phyloP scores from a whole-genome alignment of 345 rosid species.

The Gossypium australe region DNA sequence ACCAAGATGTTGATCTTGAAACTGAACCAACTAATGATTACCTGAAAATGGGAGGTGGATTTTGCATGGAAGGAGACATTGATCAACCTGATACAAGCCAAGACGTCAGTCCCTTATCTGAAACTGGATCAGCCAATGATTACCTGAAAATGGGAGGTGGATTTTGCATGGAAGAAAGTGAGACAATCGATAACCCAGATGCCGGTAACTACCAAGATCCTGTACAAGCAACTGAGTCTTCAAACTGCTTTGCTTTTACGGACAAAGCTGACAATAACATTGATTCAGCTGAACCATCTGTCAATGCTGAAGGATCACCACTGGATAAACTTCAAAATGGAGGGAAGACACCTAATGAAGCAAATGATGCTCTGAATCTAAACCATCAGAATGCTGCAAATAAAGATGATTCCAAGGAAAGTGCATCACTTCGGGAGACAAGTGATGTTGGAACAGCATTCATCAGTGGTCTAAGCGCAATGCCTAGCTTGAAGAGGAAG shows the following conservation, averaged over 20 bases:
- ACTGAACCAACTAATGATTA: constrained; percentile 33
- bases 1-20: constrained; percentile 22
- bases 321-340: background rate
- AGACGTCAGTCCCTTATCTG: constrained; percentile 19
- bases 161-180: constrained; percentile 59
- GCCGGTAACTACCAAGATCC: constrained; percentile 11
- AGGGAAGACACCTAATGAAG: background rate
- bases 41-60: constrained; percentile 61
- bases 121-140: constrained; percentile 28
- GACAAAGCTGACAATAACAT: constrained; percentile 5
- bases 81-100: constrained; percentile 21
- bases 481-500: constrained; percentile 53
- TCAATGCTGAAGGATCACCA: constrained; percentile 11
- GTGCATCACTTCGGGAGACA: constrained; percentile 13
- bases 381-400: constrained; percentile 13
- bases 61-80: constrained; percentile 50
- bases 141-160: constrained; percentile 63
- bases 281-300: constrained; percentile 8
- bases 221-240: constrained; percentile 3
- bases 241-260: background rate
- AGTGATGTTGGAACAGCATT: constrained; percentile 10
- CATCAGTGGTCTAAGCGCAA: constrained; percentile 35
- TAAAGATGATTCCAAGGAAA: constrained; percentile 13
- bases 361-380: constrained; percentile 8
- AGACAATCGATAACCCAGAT: constrained; percentile 21